Conservation (phyloP, 805 yeast genomes). For the Wickerhamiella australiensis region DNA sequence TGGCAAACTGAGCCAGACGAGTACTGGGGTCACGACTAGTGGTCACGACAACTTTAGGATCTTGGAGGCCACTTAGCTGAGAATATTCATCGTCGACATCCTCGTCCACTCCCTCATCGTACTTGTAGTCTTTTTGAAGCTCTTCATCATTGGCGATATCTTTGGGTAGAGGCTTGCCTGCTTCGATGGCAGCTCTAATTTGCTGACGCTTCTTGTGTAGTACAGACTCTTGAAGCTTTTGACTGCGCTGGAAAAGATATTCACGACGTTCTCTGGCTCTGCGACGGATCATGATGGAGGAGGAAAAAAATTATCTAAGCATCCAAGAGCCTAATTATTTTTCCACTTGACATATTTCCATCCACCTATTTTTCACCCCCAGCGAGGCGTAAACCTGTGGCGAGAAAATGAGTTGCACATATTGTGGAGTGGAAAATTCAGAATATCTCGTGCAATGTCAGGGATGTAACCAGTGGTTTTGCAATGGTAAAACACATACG, state of each 20-base stretch:
- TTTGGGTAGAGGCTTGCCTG: conserved; percentile 80
- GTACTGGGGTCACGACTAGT: conserved; percentile 88
- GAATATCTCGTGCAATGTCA: conserved; percentile 63
- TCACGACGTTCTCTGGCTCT: conserved; percentile 96
- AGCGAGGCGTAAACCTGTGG: conserved; percentile 8
- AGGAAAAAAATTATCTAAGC: conserved; percentile 1
- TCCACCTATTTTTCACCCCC: background rate
- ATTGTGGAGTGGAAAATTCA: conserved; percentile 63
- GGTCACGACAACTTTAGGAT: conserved; percentile 84
- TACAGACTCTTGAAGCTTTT: conserved; percentile 80
- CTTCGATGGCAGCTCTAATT: conserved; percentile 74
- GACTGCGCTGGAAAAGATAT: conserved; percentile 76
- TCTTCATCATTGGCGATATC: conserved; percentile 81
- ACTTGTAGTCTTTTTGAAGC: conserved; percentile 69
- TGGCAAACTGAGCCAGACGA: conserved; percentile 77
- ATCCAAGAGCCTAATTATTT: too few species aligned
- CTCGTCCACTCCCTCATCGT: conserved; percentile 60
- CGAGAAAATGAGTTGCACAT: conserved; percentile 26
- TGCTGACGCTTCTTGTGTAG: conserved; percentile 77
- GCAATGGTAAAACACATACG: conserved; percentile 53
- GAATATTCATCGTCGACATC: conserved; percentile 84
- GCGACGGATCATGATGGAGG: conserved; percentile 48
- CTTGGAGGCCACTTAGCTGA: conserved; percentile 72
- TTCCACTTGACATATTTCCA: background rate
- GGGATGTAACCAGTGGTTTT: conserved; percentile 76